Base-by-base conservation (phyloP, 164 flowering plant genomes). In the Vitis amurensis region DNA sequence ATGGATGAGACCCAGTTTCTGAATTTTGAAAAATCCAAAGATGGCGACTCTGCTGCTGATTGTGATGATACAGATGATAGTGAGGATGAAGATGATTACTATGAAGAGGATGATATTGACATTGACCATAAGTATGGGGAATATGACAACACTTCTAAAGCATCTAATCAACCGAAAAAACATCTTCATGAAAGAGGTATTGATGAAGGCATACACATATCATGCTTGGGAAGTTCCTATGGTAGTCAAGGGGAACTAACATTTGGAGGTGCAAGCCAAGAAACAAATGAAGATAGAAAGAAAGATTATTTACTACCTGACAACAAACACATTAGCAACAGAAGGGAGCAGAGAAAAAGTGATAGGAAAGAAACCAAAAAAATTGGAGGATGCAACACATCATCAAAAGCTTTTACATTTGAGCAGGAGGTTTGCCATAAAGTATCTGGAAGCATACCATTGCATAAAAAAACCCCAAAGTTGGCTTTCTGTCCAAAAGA, bases 401-500 rank as follows among this genome's bases (percentile, higher is more conserved):
- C 49, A 64, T n/a, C 63, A 7, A 72, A 67, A 70, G 58, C 52
- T 27, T 68, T 70, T 61, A 30, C 53, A 51, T 72, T 64, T 50
- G 61, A 57, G 51, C 71, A 68, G 61, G 78, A 77, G 66, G 63
- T 16, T 64, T 65, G 13, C 17, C 60, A 64, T 44, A 68, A 74
- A 52, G 70, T 70, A 68, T 53, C 60, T 62, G 80, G 74, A 48
- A 66, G 61, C 59, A 16, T 58, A 27, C 64, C 74, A 16, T 27
- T 60, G 62, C 59, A 74, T 29, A 84, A 75, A 70, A 84, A 76
- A 53, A 81, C 83, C n/a, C 79, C 72, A 16, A 84, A 84, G 76
- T 68, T 81, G 58, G 80, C 89, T 9, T 84, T 86, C 76, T 84
- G 89, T 69, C 86, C 89, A 9, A 84, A 78, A 68, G 89, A 86